Percentiles rank a stretch among this genome's conserved stretches.
Evolutionary conservation across 2,329 filamentous ascomycete species (phyloP).

Genomic region (Colletotrichum falcatum): DNA sequence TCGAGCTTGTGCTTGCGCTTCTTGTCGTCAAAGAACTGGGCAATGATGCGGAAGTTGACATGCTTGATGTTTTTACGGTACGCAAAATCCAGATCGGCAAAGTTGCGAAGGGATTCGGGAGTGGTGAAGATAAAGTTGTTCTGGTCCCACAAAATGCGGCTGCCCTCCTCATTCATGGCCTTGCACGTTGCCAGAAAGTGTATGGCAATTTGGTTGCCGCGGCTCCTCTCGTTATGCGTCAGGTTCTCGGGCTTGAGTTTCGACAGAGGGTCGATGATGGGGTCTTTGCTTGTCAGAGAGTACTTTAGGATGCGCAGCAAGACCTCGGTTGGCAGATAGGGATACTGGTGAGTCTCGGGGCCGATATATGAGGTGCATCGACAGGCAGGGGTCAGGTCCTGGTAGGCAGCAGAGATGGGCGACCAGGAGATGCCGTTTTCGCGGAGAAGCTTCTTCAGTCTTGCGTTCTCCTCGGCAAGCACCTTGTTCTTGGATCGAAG

Average conservation of each 20-base stretch:
- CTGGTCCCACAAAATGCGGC: constrained; percentile 61
- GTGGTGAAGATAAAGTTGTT: constrained; percentile 68
- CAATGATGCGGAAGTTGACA: constrained; percentile 65
- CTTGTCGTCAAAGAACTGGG: constrained; percentile 65
- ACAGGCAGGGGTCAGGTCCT: constrained; percentile 28
- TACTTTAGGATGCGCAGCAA: constrained; percentile 64
- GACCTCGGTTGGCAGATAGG: constrained; percentile 64
- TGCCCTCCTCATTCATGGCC: constrained; percentile 62
- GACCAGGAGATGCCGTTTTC: constrained; percentile 66
- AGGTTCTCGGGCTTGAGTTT: constrained; percentile 57
- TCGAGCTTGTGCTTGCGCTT: constrained; percentile 56
- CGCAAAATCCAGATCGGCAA: constrained; percentile 57
- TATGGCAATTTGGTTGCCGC: constrained; percentile 63
- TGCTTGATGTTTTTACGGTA: constrained; percentile 59
- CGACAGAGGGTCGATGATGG: constrained; percentile 67
- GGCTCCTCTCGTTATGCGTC: constrained; percentile 56
- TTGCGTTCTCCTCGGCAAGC: constrained; percentile 62
- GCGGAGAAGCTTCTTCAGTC: constrained; percentile 63
- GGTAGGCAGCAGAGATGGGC: constrained; percentile 50
- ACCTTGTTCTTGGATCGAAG: constrained; percentile 60
- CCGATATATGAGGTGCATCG: constrained; percentile 45
- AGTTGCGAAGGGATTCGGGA: constrained; percentile 61
- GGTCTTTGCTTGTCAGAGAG: constrained; percentile 60
- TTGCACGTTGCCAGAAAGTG: constrained; percentile 65
- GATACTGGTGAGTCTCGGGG: constrained; percentile 45